phyloP scores from a whole-genome alignment of 345 rosid genomes.

The Raphanus raphanistrum region DNA sequence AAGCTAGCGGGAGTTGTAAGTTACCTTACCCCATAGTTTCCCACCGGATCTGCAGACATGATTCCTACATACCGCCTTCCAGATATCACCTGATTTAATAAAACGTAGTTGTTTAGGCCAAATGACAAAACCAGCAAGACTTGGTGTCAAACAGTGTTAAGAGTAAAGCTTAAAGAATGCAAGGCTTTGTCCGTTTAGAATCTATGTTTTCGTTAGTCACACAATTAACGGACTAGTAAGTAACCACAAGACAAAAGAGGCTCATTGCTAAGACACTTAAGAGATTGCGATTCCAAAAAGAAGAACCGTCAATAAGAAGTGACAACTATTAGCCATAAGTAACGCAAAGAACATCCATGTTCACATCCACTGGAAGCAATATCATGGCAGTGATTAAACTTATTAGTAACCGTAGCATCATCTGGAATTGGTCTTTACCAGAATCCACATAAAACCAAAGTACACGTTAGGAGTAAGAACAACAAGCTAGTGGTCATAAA shows the following conservation, averaged over 20 bases:
- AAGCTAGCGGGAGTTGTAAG: not conserved
- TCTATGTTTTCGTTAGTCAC: not conserved
- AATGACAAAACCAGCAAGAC: not conserved
- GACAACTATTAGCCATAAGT: not conserved
- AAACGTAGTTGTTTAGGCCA: not conserved
- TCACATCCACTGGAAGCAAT: not conserved
- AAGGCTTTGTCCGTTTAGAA: not conserved
- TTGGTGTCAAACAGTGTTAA: not conserved
- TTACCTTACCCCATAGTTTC: slow-evolving; percentile 97
- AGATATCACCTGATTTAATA: slow-evolving; percentile 62
- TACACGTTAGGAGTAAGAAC: slow-evolving; percentile 23
- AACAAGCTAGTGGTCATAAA: slow-evolving; percentile 21
- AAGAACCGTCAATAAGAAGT: not conserved
- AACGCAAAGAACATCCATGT: not conserved
- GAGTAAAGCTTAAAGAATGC: not conserved
- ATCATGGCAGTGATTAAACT: not conserved
- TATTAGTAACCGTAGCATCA: not conserved
- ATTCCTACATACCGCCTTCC: slow-evolving; percentile 92
- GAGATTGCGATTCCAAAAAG: not conserved
- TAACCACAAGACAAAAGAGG: not conserved
- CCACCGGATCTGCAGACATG: slow-evolving; percentile 92
- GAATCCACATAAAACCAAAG: slow-evolving; percentile 1
- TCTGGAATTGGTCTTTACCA: not conserved
- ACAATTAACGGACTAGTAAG: not conserved
- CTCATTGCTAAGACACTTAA: not conserved